Conservation (phyloP, 108 stramenopile species). For the Fragilariopsis cylindrus region DNA sequence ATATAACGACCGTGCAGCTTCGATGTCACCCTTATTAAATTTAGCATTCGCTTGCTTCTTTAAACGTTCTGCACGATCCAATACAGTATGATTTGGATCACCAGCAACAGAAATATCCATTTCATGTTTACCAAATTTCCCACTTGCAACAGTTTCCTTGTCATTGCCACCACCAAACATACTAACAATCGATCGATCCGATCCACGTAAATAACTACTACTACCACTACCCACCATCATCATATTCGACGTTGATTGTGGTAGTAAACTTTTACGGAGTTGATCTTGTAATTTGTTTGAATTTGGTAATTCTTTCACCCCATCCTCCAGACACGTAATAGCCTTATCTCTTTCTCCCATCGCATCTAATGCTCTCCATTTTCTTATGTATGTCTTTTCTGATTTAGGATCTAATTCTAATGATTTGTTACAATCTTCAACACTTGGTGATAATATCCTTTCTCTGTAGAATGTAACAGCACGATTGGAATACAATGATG, state of each 20-base stretch:
- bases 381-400: slow-evolving; percentile 42
- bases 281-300: slow-evolving; percentile 29
- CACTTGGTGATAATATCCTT: slow-evolving; percentile 26
- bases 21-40: slow-evolving; percentile 44
- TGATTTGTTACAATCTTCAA: slow-evolving; percentile 41
- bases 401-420: slow-evolving; percentile 35
- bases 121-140: slow-evolving; percentile 20
- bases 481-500: slow-evolving; percentile 44
- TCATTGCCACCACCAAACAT: slow-evolving; percentile 10
- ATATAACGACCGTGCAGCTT: slow-evolving; percentile 27
- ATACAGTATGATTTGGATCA: slow-evolving; percentile 35
- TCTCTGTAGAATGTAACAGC: slow-evolving; percentile 46
- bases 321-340: slow-evolving; percentile 25
- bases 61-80: slow-evolving; percentile 34
- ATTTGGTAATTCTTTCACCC: slow-evolving; percentile 20
- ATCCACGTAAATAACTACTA: not conserved
- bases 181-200: slow-evolving; percentile 23
- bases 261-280: slow-evolving; percentile 26
- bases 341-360: slow-evolving; percentile 34
- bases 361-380: slow-evolving; percentile 39
- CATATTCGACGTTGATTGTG: slow-evolving; percentile 9
- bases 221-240: slow-evolving; percentile 7
- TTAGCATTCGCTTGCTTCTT: slow-evolving; percentile 46
- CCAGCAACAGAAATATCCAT: slow-evolving; percentile 32
- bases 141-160: slow-evolving; percentile 13